phyloP scores from a whole-genome alignment of 2,329 filamentous ascomycete genomes.

The Penicillium sp. region DNA sequence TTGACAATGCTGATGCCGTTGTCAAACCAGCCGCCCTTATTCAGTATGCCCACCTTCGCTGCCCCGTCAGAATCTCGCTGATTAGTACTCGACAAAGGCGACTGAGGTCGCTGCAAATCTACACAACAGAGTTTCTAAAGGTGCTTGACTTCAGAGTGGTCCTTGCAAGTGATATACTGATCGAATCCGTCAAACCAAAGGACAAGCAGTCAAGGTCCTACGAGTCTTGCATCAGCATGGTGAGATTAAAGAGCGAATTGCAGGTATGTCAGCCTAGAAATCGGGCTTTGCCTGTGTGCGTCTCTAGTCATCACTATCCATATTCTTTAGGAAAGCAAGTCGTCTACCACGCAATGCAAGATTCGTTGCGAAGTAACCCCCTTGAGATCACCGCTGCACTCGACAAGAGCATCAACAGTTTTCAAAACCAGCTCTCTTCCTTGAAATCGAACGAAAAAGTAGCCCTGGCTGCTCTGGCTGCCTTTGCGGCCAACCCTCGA shows the following conservation, averaged over 20 bases:
- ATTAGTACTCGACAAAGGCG: conserved; percentile 35
- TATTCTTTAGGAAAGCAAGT: conserved; percentile 59
- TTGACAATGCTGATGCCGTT: not conserved
- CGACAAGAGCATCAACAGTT: conserved; percentile 47
- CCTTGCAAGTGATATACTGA: not conserved
- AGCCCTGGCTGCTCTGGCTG: conserved; percentile 48
- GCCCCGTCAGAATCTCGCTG: not conserved
- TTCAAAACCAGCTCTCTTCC: conserved; percentile 46
- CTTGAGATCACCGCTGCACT: conserved; percentile 51
- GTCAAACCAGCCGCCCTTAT: conserved; percentile 49
- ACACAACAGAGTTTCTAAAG: conserved; percentile 59
- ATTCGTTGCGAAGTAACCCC: conserved; percentile 49
- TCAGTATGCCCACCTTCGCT: conserved; percentile 41
- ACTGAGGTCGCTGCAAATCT: conserved; percentile 61
- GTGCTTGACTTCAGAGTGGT: conserved; percentile 27
- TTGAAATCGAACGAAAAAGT: conserved; percentile 50
- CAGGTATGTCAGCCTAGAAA: conserved; percentile 47
- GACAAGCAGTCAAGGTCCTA: conserved; percentile 58
- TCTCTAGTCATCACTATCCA: too few species aligned
- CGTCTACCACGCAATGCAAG: conserved; percentile 59
- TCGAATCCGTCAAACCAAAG: conserved; percentile 29
- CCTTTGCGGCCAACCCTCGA: conserved; percentile 50
- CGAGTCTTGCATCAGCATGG: conserved; percentile 62
- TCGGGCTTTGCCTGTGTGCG: too few species aligned
- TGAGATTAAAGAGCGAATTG: conserved; percentile 56